Evolutionary conservation across 2,329 filamentous ascomycete species (phyloP), one percentile per base, ranked within the genome.

Genomic region (Cladosporium sp.): DNA sequence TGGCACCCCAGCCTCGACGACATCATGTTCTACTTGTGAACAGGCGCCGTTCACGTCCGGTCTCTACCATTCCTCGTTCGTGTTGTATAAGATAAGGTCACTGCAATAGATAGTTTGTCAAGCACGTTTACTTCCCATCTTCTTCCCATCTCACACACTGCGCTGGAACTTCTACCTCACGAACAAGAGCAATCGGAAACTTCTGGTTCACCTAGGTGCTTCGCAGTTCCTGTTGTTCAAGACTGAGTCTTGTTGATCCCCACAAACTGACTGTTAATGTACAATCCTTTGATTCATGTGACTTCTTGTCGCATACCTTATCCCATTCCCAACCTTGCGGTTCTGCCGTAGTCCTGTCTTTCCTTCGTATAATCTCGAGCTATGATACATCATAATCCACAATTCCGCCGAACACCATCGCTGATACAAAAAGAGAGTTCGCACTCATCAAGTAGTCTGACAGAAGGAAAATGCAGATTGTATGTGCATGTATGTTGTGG

Each of bases 1-100:
- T 64, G 62, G 63, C 57, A 61, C n/a, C 63, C 63, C 5, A 61
- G 54, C 32, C n/a, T 65, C 2, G 58, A 61, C 56, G n/a, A 30
- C 21, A 48, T 46, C 14, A 65, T 65, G 63, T 65, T 65, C 32
- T 65, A 65, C 49, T 26, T 65, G 57, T 65, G n/a, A 49, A 23
- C 56, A 10, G 2, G 26, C 18, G 21, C 6, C 7, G 30, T 32
- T 43, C 32, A 30, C 43, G 10, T 28, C 30, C 43, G 5, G 54
- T 58, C 54, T 23, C 51, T 48, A 58, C 48, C 23, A 18, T 26
- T 6, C 48, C 48, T 25, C 11, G 2, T 26, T 14, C 11, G 2
- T 6, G 21, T 1, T 2, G 7, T 43, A 43, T 7, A 21, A 43
- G 18, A 43, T 0, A 21, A 10, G 8, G 6, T 21, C 39, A 18